Conservation (phyloP, 192 early-diverging fungal species). For the Coemansia sp. region DNA sequence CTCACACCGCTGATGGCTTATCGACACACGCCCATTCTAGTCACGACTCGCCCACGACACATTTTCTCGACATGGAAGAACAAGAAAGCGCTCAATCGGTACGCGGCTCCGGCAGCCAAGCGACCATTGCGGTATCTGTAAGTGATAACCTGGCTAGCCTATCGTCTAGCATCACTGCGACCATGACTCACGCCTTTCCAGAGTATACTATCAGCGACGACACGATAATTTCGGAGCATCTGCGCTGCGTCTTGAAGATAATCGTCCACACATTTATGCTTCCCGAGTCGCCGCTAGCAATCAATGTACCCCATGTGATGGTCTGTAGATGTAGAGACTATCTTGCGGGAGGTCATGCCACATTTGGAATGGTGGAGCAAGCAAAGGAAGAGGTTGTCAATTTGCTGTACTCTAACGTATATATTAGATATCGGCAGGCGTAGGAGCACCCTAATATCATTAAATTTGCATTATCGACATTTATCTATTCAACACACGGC, state of each 20-base stretch:
- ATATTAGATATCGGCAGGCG: slow-evolving; percentile 14
- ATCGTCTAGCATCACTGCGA: slow-evolving; percentile 20
- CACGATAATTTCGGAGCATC: slow-evolving; percentile 20
- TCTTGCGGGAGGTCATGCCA: slow-evolving; percentile 14
- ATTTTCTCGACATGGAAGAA: neutral
- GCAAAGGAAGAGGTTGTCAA: slow-evolving; percentile 29
- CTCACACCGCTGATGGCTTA: neutral
- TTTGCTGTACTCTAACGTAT: slow-evolving; percentile 38
- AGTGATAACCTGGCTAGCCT: slow-evolving; percentile 12
- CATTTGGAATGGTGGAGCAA: slow-evolving; percentile 24
- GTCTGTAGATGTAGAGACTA: slow-evolving; percentile 8
- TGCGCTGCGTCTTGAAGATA: slow-evolving; percentile 18
- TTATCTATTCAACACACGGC: neutral
- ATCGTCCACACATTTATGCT: slow-evolving; percentile 36
- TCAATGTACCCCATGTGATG: slow-evolving; percentile 17
- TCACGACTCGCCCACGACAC: too few relatives aligned
- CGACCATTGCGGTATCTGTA: neutral
- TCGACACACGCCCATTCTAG: neutral
- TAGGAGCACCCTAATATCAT: neutral
- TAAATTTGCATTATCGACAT: neutral
- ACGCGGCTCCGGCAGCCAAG: neutral
- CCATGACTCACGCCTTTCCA: slow-evolving; percentile 27
- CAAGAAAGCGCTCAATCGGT: neutral
- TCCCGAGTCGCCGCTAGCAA: slow-evolving; percentile 25
- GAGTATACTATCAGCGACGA: slow-evolving; percentile 1